Evolutionary conservation across 2,329 filamentous ascomycete species (phyloP).

Genomic region (Chaetomiaceae sp.): DNA sequence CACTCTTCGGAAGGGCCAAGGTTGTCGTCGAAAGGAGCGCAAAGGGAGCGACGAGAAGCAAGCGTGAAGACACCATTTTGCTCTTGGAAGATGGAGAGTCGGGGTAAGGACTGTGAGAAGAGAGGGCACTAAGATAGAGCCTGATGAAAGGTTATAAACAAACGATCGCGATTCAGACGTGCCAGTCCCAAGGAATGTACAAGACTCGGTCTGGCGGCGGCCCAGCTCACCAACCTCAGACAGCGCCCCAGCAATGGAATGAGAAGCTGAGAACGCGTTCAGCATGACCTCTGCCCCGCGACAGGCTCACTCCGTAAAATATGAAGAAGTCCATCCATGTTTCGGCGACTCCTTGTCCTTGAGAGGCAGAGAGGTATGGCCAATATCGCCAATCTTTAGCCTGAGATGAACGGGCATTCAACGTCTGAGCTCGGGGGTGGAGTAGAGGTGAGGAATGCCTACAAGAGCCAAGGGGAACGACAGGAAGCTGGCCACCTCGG

Average conservation of each 20-base stretch:
- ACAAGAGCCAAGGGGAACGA: constrained; percentile 7
- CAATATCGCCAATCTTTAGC: constrained; percentile 19
- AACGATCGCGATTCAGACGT: neutral
- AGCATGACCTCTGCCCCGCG: neutral
- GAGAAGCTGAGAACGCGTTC: neutral
- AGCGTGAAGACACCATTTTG: constrained; percentile 21
- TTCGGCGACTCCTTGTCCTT: neutral
- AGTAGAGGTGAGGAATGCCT: neutral
- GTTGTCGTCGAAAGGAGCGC: constrained; percentile 14
- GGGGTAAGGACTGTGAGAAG: constrained; percentile 18
- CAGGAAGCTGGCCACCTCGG: neutral
- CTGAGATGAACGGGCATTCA: neutral
- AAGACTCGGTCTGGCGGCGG: constrained; percentile 12
- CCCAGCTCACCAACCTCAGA: constrained; percentile 25
- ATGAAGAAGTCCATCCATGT: neutral
- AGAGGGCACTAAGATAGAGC: neutral
- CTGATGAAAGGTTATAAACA: neutral
- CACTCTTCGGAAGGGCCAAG: constrained; percentile 12
- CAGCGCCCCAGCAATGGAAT: constrained; percentile 22
- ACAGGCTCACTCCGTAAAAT: neutral
- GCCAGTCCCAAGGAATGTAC: constrained; percentile 23
- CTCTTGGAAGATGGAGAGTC: neutral
- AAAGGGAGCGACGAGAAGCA: constrained; percentile 24
- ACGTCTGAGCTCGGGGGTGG: neutral
- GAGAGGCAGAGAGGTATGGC: neutral